Evolutionary conservation across 1,139 yeast genomes (phyloP), one percentile per base, ranked within the genome.

Genomic region (Taphrina confusa): DNA sequence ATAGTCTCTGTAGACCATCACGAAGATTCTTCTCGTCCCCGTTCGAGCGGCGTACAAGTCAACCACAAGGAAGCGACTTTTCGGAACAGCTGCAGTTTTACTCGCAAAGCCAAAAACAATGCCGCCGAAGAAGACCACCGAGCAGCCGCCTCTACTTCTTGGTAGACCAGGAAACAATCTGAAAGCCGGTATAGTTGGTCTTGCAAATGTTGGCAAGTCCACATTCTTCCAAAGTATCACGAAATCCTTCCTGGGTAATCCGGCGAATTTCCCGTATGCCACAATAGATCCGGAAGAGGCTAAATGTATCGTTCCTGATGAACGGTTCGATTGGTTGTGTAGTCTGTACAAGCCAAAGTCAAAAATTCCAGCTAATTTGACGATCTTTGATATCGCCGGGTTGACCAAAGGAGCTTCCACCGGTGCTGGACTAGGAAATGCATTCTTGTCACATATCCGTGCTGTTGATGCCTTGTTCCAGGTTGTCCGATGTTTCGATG

Each of bases 241-340:
- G 33, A 80, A 82, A 77, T 90, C 90, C 71, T 95, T 95, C 61
- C 81, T 92, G 70, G 98, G 98, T 70, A 92, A 68, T 63, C 97
- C 98, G 64, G 98, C 97, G 66, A 92, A 92, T 76, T 92, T 62
- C 74, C 98, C 98, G 37, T 92, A 91, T 73, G 98, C 98, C 62
- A 92, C 98, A 64, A 92, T 92, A 75, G 98, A 92, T 69, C 98
- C 98, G 56, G 98, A 92, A 79, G 98, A 92, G 78, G 97, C 98
- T 57, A 82, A 96, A 75, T 96, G 91, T 64, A 85, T 87, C 71
- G 98, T 92, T 62, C 98, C 98, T 68, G 90, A 97, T 49, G 81
- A 87, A 65, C 84, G 96, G 74, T 85, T 92, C 72, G 95, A 90
- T 71, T 80, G 79, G 69, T 80, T 89, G 68, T 79, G 82, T 70